phyloP scores from a whole-genome alignment of 2,329 filamentous ascomycete genomes.

The Xylariaceae sp. region DNA sequence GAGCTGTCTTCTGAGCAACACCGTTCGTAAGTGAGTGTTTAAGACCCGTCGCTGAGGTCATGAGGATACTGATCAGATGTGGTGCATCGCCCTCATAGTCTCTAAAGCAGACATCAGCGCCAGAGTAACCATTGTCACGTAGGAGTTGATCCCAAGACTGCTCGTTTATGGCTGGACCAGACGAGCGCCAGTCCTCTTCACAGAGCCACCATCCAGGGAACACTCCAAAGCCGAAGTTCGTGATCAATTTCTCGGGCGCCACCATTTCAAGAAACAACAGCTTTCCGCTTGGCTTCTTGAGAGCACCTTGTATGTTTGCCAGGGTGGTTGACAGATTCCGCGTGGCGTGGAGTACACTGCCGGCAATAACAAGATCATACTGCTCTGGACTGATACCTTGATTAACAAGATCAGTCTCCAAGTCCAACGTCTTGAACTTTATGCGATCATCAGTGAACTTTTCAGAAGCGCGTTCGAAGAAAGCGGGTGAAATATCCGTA shows the following conservation, averaged over 20 bases:
- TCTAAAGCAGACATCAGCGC: conserved; percentile 23
- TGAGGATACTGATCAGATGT: conserved; percentile 25
- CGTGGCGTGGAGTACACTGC: conserved; percentile 20
- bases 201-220: conserved; percentile 21
- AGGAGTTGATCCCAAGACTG: conserved; percentile 21
- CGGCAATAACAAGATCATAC: conserved; percentile 21
- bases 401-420: conserved; percentile 10
- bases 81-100: conserved; percentile 19
- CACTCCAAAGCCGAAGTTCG: conserved; percentile 25
- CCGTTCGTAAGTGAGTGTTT: background rate
- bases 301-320: conserved; percentile 10
- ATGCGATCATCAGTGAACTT: conserved; percentile 11
- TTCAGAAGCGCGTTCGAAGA: conserved; percentile 19
- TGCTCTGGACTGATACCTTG: conserved; percentile 14
- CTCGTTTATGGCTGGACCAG: conserved; percentile 12
- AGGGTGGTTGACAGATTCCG: conserved; percentile 13
- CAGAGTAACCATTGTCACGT: conserved; percentile 21
- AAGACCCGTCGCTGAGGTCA: conserved; percentile 18
- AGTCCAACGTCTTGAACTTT: conserved; percentile 14
- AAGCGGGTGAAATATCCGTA: conserved; percentile 37
- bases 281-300: conserved; percentile 15
- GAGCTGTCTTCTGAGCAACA: conserved; percentile 1
- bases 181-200: conserved; percentile 9
- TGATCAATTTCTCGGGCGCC: conserved; percentile 19
- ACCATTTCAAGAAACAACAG: conserved; percentile 15